Evolutionary conservation across 352 stramenopile genomes (phyloP).

Genomic region (Globisporangium canariense): DNA sequence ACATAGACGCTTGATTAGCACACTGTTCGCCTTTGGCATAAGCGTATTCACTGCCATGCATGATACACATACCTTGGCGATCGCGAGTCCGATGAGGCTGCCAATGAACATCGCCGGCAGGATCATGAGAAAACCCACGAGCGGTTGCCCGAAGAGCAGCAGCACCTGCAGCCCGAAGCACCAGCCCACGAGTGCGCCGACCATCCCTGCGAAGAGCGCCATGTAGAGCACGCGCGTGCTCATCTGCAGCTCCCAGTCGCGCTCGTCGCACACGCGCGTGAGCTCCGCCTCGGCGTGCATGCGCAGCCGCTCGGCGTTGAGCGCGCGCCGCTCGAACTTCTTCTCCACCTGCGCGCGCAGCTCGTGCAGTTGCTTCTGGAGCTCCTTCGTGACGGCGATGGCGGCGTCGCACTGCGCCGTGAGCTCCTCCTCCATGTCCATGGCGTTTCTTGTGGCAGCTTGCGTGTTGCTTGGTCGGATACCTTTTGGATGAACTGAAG

Average conservation of each 20-base stretch:
- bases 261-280: constrained; percentile 35
- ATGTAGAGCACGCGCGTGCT: constrained; percentile 46
- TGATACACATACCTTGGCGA: constrained; percentile 50
- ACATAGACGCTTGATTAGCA: too few relatives aligned
- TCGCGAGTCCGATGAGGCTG: constrained; percentile 36
- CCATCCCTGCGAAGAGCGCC: constrained; percentile 46
- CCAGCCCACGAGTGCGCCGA: constrained; percentile 57
- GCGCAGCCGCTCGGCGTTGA: constrained; percentile 62
- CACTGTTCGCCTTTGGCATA: too few relatives aligned
- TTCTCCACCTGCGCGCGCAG: constrained; percentile 49
- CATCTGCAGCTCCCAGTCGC: constrained; percentile 49
- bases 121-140: constrained; percentile 65
- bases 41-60: too few relatives aligned
- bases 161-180: constrained; percentile 41
- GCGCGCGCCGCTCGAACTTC: constrained; percentile 61
- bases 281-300: constrained; percentile 63
- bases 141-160: constrained; percentile 43
- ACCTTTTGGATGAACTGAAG: neutral
- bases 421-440: constrained; percentile 68
- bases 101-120: constrained; percentile 59
- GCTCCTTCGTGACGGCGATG: constrained; percentile 72
- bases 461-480: neutral
- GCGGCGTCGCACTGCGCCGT: constrained; percentile 70
- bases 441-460: neutral
- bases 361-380: constrained; percentile 55